Evolutionary conservation across 441 rosid species (phyloP), one percentile per base, ranked within the genome.

Genomic region (Capsella rubella): DNA sequence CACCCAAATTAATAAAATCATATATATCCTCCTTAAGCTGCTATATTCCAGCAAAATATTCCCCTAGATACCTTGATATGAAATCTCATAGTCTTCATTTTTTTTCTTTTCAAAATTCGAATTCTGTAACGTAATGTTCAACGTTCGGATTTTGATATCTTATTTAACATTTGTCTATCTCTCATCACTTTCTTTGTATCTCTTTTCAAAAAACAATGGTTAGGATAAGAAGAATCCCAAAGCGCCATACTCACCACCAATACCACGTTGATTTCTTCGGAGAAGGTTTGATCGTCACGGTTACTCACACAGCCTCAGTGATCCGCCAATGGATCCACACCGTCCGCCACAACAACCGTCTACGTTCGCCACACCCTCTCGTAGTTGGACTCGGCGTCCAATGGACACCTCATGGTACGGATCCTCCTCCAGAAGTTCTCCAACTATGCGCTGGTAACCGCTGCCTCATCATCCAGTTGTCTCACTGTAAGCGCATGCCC

Each of bases 381-480:
- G 55, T 31, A 32, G 43, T 46, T 1, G 54, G 68, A 15, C 28
- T 64, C 4, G 68, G 12, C 15, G 29, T 64, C 42, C 55, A 64
- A 5, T 64, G 68, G 55, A 64, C 55, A 10, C 55, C 31, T 3
- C 7, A 3, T 11, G 42, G 42, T 46, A 46, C 15, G 1, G 42
- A 46, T 63, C 42, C 68, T 31, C 55, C n/a, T 6, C 68, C 55
- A 7, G 6, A 16, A 6, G 14, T 31, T 16, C 43, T 46, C 16
- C 54, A 46, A 0, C 7, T 64, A 46, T 10, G 68, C 15, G 42
- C 15, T 3, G 15, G 42, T 15, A 29, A 1, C 53, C 39, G 67
- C 4, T 63, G 54, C 6, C 68, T 63, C 42, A 29, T 63, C 37
- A 29, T 63, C 25, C 67, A 46, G 15, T 18, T 63, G 54, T n/a